Percentiles rank a stretch among this genome's conserved stretches.
These are phyloP conservation scores for Pseudognaphalium luteoalbum DNA, from an alignment of 129 eudicot species.

Conservation along the genomic window DNA sequence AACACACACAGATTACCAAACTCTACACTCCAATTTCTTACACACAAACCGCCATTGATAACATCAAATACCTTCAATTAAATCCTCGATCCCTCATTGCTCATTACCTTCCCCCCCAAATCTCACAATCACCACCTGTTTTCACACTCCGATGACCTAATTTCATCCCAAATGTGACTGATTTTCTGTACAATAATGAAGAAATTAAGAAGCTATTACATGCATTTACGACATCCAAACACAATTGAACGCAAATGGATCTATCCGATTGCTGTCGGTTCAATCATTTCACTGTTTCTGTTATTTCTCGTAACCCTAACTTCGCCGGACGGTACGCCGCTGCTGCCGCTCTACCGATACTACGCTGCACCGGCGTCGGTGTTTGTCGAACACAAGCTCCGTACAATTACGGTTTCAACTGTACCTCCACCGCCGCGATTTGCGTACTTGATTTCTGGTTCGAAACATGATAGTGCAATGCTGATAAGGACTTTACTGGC, in stretches of 20 bases:
- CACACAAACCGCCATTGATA: conserved; percentile 4
- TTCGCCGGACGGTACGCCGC: conserved; percentile 34
- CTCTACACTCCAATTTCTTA: conserved; percentile 16
- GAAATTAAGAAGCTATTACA: conserved; percentile 42
- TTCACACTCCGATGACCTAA: conserved; percentile 6
- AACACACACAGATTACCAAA: conserved; percentile 7
- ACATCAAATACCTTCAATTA: not conserved
- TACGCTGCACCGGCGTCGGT: conserved; percentile 43
- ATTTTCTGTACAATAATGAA: conserved; percentile 31
- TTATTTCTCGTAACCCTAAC: conserved; percentile 36
- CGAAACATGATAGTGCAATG: conserved; percentile 57
- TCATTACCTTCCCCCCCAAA: not conserved
- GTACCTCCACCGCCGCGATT: conserved; percentile 75
- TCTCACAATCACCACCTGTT: not conserved
- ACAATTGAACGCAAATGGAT: conserved; percentile 46
- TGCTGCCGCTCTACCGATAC: conserved; percentile 23
- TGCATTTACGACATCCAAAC: conserved; percentile 35
- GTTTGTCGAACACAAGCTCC: conserved; percentile 74
- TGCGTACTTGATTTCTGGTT: conserved; percentile 88
- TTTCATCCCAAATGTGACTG: not conserved
- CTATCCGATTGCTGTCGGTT: conserved; percentile 41
- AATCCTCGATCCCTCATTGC: not conserved
- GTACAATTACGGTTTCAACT: conserved; percentile 39
- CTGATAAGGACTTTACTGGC: conserved; percentile 68
- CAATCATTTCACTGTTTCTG: conserved; percentile 45